Evolutionary conservation across 306 rosid genomes (phyloP).

Genomic region (Gynostemma pentaphyllum): DNA sequence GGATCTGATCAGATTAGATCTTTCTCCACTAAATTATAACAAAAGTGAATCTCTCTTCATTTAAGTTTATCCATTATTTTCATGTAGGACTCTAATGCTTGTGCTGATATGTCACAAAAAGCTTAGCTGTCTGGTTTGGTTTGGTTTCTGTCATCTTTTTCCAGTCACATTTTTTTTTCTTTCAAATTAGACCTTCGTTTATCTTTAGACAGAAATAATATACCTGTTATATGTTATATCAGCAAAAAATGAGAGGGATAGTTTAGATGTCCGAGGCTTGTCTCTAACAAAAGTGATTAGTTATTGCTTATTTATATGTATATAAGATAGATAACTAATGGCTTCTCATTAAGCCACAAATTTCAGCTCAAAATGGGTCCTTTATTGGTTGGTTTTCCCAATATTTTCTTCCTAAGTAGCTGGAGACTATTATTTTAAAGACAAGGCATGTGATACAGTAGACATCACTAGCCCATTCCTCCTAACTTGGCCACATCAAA

Average conservation of each 20-base stretch:
- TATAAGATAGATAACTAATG: neutral
- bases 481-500: neutral
- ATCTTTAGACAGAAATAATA: neutral
- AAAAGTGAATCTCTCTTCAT: too few relatives aligned
- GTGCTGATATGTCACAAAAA: neutral
- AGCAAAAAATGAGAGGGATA: neutral
- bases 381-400: neutral
- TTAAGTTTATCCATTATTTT: neutral
- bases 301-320: neutral
- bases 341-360: too few relatives aligned
- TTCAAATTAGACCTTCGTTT: neutral
- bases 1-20: too few relatives aligned
- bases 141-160: neutral
- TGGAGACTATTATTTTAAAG: neutral
- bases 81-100: neutral
- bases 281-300: neutral
- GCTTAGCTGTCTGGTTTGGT: neutral
- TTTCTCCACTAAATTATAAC: too few relatives aligned
- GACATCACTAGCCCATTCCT: neutral
- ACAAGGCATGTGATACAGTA: conserved; percentile 2
- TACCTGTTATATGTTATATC: neutral
- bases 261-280: neutral
- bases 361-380: too few relatives aligned
- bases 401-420: neutral
- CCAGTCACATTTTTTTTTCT: neutral